Base-by-base conservation (phyloP, 257 asterid genomes). In the Solanum bulbocastanum region DNA sequence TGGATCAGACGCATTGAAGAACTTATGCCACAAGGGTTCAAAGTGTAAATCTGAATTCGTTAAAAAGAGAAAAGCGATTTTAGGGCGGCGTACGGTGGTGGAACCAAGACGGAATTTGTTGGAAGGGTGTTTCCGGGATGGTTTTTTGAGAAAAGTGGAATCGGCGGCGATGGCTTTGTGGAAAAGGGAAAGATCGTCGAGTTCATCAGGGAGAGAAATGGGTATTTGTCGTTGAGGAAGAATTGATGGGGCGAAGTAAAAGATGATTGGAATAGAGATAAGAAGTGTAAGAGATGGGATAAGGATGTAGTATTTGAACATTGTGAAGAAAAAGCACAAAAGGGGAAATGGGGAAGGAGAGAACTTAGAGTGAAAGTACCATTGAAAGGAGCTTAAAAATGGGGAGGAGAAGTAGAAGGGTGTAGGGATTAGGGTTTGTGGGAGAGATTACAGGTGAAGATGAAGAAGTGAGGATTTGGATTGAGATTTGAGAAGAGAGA, bases 131-230 rank as follows among this genome's bases (percentile, higher is more conserved):
- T 86, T 81, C 8, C 10, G 58, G 76, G 27, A 65, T 20, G 73
- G 84, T 39, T 36, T 83, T 42, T 36, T 72, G 14, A 58, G 87
- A 91, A 89, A 88, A 40, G 91, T 73, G 37, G 86, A 33, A 83
- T 89, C 92, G 90, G 92, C 95, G 90, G 93, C 92, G 91, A 95
- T 95, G 60, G 98, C 98, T 39, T 91, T 92, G 32, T 95, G 98
- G 92, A 96, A 96, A 88, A 96, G 98, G 42, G 98, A 89, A 56
- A 96, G 95, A 66, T 96, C 99, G 85, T 94, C 98, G 86, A 96
- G 95, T 87, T 96, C 99, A 72, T 96, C 99, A 65, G 98, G 94
- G 52, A 88, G 84, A 33, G 98, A 91, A 87, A 96, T 96, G 87
- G 93, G 12, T 91, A 96, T 89, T 44, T 90, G 98, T 62, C 94